Base-by-base conservation (phyloP, 495 filamentous ascomycete genomes). In the Aspergillus nidulans region DNA sequence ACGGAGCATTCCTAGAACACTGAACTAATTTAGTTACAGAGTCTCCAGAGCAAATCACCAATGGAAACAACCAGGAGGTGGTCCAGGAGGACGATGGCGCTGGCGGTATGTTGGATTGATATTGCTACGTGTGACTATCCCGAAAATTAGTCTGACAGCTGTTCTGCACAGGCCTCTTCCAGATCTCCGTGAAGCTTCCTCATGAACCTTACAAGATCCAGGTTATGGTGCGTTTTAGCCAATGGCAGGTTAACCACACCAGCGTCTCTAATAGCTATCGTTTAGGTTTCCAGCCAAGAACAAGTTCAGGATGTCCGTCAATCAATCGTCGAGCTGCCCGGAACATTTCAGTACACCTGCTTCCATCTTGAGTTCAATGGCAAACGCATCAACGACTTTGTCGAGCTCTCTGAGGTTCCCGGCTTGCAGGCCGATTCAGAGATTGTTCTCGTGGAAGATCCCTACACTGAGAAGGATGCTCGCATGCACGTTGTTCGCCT, bases 391-490 rank as follows among this genome's bases (percentile, higher is more conserved):
- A 97, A 97, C 68, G 95, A 99, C 73, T 97, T 92, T 60, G 76
- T 92, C 52, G 90, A 95, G 73, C 77, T 99, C 41, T 94, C 92
- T 23, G 95, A 97, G 68, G 87, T 97, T 19, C 77, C 84, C n/a
- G 91, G 79, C 40, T 79, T 97, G 26, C 80, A 79, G 34, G 72
- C 84, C 8, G 85, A 87, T 51, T 85, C 91, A 10, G 85, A 89
- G 66, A 76, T 97, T 36, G 80, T 78, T 30, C 74, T 99, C 55
- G 84, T 97, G 39, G 90, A 97, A 71, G 95, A 99, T 64, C 89
- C 95, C 16, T 99, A 99, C 69, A 99, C 90, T 21, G 95, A 97
- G 75, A 97, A 96, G 77, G 94, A 97, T 71, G 92, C 95, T 46
- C 86, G 95, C 56, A 86, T 97, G 78, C 95, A 99, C 71, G 73